Conservation (phyloP, 1,284 basidiomycete genomes). For the Ganoderma lucidum region DNA sequence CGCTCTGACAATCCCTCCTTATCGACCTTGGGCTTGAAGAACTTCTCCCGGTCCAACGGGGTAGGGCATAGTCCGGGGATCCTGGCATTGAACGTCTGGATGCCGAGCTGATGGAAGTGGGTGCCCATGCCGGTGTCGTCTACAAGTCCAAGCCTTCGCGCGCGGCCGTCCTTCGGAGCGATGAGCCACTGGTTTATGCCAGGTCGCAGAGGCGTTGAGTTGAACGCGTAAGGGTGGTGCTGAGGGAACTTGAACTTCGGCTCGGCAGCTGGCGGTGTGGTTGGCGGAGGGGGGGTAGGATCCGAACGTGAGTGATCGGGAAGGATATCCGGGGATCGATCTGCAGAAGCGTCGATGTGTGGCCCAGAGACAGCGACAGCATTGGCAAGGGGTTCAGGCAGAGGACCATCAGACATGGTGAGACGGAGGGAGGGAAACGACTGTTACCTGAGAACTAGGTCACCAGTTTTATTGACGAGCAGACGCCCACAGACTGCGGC, state of each 20-base stretch:
- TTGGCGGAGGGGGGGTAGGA: neutral
- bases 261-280: neutral
- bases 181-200: neutral
- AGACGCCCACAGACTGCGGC: neutral
- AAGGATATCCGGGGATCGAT: neutral
- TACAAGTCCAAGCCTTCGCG: neutral
- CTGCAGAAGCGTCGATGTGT: no score
- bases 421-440: neutral
- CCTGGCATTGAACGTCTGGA: neutral
- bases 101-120: slow-evolving; percentile 1
- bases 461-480: neutral
- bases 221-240: neutral
- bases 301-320: neutral
- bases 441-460: neutral
- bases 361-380: neutral
- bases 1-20: neutral
- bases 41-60: neutral
- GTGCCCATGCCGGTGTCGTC: neutral
- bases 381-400: neutral
- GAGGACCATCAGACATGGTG: neutral
- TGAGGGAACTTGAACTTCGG: neutral
- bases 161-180: neutral
- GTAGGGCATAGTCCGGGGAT: neutral
- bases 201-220: neutral
- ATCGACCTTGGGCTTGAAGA: neutral